A percentile compares a stretch with the other conserved stretches of the same genome.
phyloP scores from a whole-genome alignment of 805 yeast species.

The Ogataea zsoltii region DNA sequence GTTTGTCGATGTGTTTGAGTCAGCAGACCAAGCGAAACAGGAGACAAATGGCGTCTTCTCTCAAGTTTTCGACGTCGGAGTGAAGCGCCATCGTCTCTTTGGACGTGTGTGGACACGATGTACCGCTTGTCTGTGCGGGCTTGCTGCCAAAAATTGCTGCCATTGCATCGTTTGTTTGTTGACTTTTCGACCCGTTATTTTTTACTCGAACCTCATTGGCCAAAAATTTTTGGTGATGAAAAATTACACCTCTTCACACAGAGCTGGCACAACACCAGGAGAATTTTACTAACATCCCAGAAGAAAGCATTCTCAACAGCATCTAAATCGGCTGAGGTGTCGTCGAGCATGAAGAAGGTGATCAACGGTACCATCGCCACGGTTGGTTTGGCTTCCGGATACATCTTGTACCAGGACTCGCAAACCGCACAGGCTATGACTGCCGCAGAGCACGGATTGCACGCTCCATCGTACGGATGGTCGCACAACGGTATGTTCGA shows the following conservation, averaged over 20 bases:
- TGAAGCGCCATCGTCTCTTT: too few relatives aligned
- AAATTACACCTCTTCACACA: background rate
- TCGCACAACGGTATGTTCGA: conserved; percentile 90
- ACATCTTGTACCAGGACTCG: conserved; percentile 78
- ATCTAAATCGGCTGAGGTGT: conserved; percentile 31
- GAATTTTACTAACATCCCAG: conserved; percentile 3
- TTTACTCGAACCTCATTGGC: conserved; percentile 33
- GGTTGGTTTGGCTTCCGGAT: conserved; percentile 79
- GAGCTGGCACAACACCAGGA: background rate
- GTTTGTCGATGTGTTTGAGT: too few relatives aligned
- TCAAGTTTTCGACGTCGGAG: too few relatives aligned
- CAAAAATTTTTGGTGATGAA: conserved; percentile 6
- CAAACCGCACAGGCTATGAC: conserved; percentile 94
- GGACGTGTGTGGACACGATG: too few relatives aligned
- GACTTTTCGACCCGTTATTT: conserved; percentile 23
- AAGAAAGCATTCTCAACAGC: conserved; percentile 39
- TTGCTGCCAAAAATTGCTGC: background rate
- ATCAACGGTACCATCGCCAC: conserved; percentile 67
- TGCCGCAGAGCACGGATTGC: conserved; percentile 98
- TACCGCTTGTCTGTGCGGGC: too few relatives aligned
- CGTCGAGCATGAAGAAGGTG: conserved; percentile 45
- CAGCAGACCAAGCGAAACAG: too few relatives aligned
- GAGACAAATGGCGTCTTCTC: too few relatives aligned
- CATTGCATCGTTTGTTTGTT: background rate
- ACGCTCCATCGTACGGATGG: conserved; percentile 92